Base-by-base conservation (phyloP, 306 rosid species). In the Erythrophleum fordii region DNA sequence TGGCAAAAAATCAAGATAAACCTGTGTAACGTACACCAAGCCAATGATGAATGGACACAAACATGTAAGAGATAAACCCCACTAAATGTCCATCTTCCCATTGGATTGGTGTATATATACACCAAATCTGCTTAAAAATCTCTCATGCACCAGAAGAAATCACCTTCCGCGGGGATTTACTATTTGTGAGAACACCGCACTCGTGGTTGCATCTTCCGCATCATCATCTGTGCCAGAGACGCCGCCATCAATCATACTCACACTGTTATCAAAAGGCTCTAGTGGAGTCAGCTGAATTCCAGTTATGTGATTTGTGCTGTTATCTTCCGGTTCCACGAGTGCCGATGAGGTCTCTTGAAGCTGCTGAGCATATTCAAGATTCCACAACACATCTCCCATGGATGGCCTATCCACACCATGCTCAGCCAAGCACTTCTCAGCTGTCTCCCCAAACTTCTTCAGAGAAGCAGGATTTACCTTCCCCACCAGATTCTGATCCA, bases 301-400 rank as follows among this genome's bases (percentile, higher is more conserved):
- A 1, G 88, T 87, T 23, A 95, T 95, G 84, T 95, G 99, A 81
- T 95, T 95, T 39, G 95, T 93, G 89, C 99, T 95, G 92, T 89
- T 95, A 78, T 93, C 97, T 23, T 92, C 97, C 13, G 99, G 99
- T 78, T 95, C 99, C 93, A 76, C 86, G 37, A 90, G 93, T 23
- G 90, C 93, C 39, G 94, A 84, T 22, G 95, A 87, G 49, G 98
- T 89, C 74, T 93, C 97, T 85, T 95, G 93, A 16, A 95, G 99
- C 92, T 93, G 99, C 82, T 93, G 86, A 75, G 98, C 94, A 35
- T 95, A 93, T 85, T 95, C 99, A 56, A 95, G 95, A 62, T 93
- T 93, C 97, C 99, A 93, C 83, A 95, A 79, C 64, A 95, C 98
- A 44, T 95, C 97, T 31, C 98, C 99, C 99, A 95, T 95, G 3